Evolutionary conservation across 108 stramenopile species (phyloP).

Genomic region (Cyclotella sp.): DNA sequence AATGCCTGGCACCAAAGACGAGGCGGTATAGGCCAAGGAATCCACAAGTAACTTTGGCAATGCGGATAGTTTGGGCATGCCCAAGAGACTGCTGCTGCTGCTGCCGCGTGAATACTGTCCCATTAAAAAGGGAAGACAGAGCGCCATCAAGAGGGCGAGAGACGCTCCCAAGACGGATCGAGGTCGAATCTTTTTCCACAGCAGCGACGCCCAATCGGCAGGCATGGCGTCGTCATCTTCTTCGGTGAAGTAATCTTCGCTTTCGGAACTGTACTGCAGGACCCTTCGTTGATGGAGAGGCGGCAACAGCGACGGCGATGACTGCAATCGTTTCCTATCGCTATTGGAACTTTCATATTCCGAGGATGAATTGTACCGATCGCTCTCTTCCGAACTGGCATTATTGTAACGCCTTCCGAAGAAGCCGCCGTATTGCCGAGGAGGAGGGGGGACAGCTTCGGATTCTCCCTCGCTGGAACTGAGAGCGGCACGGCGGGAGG

Average conservation of each 20-base stretch:
- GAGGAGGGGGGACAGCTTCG: background rate
- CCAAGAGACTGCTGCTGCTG: background rate
- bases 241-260: slow-evolving; percentile 4
- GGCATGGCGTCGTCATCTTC: background rate
- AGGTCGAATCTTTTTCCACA: background rate
- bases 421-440: background rate
- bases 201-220: background rate
- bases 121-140: background rate
- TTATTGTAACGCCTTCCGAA: background rate
- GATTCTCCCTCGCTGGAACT: slow-evolving; percentile 5
- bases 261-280: background rate
- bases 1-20: background rate
- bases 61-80: background rate
- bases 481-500: background rate
- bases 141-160: background rate
- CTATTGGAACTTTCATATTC: slow-evolving; percentile 11
- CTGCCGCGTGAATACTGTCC: background rate
- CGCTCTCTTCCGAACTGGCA: slow-evolving; percentile 2
- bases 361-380: slow-evolving; percentile 8
- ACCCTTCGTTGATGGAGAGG: background rate
- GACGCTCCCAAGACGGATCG: background rate
- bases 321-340: background rate
- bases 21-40: background rate
- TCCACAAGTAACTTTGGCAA: slow-evolving; percentile 12
- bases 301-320: background rate